Evolutionary conservation across 2,329 filamentous ascomycete species (phyloP), one percentile per base, ranked within the genome.

Genomic region (Alternaria angustiovoidea): DNA sequence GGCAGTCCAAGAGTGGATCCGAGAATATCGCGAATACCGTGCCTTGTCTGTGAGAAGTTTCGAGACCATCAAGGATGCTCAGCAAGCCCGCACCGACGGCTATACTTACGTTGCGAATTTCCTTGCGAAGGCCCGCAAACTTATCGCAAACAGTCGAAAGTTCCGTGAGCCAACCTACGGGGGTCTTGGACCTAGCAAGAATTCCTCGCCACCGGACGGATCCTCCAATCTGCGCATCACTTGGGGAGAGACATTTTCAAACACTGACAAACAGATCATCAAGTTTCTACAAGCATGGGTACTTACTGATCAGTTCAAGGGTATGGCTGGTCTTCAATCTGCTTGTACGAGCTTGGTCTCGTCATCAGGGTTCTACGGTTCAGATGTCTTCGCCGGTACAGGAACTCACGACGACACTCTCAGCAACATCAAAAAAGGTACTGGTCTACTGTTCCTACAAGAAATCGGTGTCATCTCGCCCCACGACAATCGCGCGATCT

Each of bases 401-500:
- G 51, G 79, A 28, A 41, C 30, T 28, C 1, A 34, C 6, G 47
- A 60, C 6, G 53, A 46, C 8, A 41, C 38, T 5, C 39, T 59
- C 1, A 60, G 46, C 30, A 48, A 62, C 12, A 59, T 72, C 12
- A 61, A 41, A 3, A 56, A 48, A 26, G 42, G 41, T 81, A 82
- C 5, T 85, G 85, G 36, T 89, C 87, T 67, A 83, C 84, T 87
- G 1, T 92, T 94, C 64, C 78, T 95, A 30, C 90, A 94, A 70
- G 92, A 95, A 74, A 82, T 94, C 41, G 91, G 91, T 11, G 87
- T 88, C 54, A 84, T 93, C 42, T 80, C 86, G 7, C 89, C 91
- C 0, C 92, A 89, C 85, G 90, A 93, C 68, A 86, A 92, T 48
- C 84, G 85, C 4, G 81, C 86, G 4, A 83, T 89, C 3, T 92